Conservation (phyloP, 2,329 filamentous ascomycete species). For the Ustulina deusta region DNA sequence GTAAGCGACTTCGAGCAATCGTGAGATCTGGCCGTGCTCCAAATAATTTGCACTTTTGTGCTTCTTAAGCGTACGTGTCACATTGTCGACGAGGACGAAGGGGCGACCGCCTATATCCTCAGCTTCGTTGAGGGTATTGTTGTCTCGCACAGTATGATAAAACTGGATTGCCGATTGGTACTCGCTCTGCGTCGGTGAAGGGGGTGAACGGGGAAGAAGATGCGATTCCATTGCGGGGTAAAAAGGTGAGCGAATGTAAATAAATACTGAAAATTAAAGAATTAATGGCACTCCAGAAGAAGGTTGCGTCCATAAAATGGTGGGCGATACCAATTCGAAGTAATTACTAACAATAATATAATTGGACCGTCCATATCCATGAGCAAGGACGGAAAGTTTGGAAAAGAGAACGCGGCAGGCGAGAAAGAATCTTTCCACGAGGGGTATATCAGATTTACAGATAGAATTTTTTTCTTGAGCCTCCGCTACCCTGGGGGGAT, state of each 20-base stretch:
- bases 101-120: conserved; percentile 28
- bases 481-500: not conserved
- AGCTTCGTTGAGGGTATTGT: conserved; percentile 22
- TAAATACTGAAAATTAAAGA: not conserved
- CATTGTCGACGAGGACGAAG: conserved; percentile 23
- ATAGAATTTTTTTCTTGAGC: not conserved
- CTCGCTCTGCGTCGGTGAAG: conserved; percentile 22
- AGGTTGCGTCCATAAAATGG: not conserved
- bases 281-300: not conserved
- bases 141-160: conserved; percentile 21
- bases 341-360: conserved; percentile 12
- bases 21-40: conserved; percentile 26
- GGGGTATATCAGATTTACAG: conserved; percentile 7
- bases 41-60: not conserved
- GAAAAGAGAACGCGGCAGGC: not conserved
- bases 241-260: not conserved
- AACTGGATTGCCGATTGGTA: conserved; percentile 28
- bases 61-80: conserved; percentile 16
- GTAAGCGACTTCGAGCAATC: conserved; percentile 26
- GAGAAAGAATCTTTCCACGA: not conserved
- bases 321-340: not conserved
- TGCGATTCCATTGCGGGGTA: conserved; percentile 17
- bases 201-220: not conserved
- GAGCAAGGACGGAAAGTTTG: not conserved
- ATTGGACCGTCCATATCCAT: not conserved